Percentiles rank a stretch among this genome's conserved stretches.
phyloP scores from a whole-genome alignment of 441 rosid genomes.

The Hura crepitans region DNA sequence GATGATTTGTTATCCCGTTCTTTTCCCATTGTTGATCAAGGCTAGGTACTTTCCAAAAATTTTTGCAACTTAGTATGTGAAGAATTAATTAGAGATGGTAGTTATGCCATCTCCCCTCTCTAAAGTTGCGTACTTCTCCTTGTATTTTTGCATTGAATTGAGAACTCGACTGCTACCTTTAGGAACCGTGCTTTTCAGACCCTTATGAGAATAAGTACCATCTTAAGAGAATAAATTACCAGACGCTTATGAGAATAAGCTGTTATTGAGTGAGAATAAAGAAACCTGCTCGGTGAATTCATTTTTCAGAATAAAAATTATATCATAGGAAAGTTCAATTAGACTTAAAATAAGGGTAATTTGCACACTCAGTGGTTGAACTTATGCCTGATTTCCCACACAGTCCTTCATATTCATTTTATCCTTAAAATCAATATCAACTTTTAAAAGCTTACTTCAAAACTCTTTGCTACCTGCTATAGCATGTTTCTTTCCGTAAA shows the following conservation, averaged over 20 bases:
- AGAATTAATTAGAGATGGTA: neutral
- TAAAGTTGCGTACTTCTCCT: neutral
- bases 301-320: neutral
- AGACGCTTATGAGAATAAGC: no score
- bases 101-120: neutral
- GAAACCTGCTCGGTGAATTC: neutral
- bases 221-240: no score
- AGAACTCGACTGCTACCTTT: neutral
- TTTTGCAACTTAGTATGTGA: neutral
- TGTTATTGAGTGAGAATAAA: neutral
- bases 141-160: neutral
- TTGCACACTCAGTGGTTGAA: no score
- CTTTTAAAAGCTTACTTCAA: no score
- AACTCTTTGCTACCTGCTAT: no score
- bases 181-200: neutral
- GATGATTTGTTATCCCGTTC: neutral
- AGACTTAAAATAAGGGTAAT: no score
- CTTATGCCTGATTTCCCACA: no score
- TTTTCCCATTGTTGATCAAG: neutral
- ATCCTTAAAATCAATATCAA: no score
- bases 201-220: no score
- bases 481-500: no score
- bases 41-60: neutral
- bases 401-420: no score
- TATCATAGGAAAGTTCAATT: neutral